Evolutionary conservation across 2,329 filamentous ascomycete species (phyloP).

Genomic region (Ophiosphaerella herpotricha): DNA sequence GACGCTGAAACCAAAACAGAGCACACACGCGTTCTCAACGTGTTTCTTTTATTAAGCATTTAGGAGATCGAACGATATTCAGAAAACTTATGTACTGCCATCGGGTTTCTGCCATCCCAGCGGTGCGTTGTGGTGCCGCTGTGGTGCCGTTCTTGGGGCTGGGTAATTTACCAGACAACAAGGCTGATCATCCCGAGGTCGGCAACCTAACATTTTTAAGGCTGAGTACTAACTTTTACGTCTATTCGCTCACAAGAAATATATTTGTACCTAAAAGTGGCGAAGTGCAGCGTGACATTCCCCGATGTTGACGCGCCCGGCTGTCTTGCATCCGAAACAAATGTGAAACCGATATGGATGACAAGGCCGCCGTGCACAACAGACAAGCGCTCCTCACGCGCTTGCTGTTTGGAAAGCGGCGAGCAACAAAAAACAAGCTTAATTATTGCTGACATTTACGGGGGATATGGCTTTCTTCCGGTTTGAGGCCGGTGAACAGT

Average conservation of each 20-base stretch:
- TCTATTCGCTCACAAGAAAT: no score
- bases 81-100: no score
- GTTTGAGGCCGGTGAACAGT: conserved; percentile 9
- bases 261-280: not conserved
- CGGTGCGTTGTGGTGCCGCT: not conserved
- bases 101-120: no score
- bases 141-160: not conserved
- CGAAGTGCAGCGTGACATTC: conserved; percentile 5
- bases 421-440: conserved; percentile 7
- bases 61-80: no score
- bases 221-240: no score
- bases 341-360: conserved; percentile 29
- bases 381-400: conserved; percentile 13
- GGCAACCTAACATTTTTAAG: no score
- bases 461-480: conserved; percentile 3
- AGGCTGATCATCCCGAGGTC: not conserved
- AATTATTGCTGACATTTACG: conserved; percentile 6
- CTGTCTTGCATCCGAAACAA: conserved; percentile 21
- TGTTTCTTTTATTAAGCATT: not conserved
- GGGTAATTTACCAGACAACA: not conserved
- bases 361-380: conserved; percentile 19
- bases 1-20: not conserved
- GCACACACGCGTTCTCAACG: not conserved
- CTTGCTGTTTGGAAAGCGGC: conserved; percentile 18
- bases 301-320: conserved; percentile 17